Conservation (phyloP, 768 basidiomycete species). For the Suillus lakei region DNA sequence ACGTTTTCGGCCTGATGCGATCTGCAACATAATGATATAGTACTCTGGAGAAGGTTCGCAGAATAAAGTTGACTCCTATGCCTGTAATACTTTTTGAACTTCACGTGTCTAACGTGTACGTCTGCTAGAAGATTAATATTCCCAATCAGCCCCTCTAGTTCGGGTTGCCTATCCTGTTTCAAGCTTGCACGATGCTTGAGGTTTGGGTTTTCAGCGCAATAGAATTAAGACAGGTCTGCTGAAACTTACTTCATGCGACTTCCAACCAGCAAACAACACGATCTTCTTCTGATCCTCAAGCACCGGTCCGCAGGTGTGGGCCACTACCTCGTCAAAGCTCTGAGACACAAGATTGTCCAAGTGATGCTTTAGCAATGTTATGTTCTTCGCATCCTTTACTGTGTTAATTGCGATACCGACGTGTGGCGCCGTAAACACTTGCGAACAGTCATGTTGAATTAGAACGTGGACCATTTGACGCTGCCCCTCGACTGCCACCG, state of each 20-base stretch:
- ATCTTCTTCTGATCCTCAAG: background rate
- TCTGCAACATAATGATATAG: too few species aligned
- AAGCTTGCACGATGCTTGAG: background rate
- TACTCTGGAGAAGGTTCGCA: too few species aligned
- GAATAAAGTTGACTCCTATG: background rate
- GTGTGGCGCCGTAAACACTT: background rate
- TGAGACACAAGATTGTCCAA: background rate
- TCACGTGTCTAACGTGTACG: background rate
- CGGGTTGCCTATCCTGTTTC: background rate
- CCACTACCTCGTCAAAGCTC: background rate
- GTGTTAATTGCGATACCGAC: background rate
- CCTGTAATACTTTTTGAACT: background rate
- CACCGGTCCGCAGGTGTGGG: background rate
- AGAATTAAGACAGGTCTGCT: background rate
- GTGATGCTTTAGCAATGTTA: background rate
- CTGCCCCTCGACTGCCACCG: background rate
- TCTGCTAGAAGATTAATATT: background rate
- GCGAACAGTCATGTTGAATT: background rate
- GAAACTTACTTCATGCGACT: background rate
- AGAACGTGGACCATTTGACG: background rate
- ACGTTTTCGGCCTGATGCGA: too few species aligned
- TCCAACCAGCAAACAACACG: constrained; percentile 1
- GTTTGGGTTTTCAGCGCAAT: background rate
- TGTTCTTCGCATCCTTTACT: background rate
- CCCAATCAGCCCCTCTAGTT: background rate